Conservation (phyloP, 2,329 filamentous ascomycete species). For the Verticillium nonalfalfae region DNA sequence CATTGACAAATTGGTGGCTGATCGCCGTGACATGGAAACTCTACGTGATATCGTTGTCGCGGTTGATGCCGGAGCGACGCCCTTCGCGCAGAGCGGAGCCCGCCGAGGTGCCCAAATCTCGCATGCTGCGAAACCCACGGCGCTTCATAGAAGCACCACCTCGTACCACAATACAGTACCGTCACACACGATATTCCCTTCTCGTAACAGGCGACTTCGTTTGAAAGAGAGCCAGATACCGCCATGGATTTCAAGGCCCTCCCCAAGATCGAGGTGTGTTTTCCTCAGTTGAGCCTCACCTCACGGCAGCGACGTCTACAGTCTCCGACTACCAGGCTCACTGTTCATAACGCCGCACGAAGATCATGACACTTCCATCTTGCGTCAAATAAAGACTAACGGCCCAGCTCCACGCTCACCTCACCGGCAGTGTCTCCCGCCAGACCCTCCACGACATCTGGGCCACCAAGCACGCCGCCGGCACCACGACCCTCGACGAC, state of each 20-base stretch:
- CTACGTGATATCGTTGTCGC: neutral
- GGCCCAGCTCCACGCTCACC: conserved; percentile 67
- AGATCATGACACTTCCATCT: neutral
- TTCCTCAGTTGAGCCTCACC: neutral
- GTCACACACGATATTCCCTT: neutral
- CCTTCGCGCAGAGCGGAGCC: neutral
- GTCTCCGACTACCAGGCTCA: conserved; percentile 8
- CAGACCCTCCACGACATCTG: conserved; percentile 70
- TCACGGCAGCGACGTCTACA: neutral
- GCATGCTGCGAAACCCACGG: neutral
- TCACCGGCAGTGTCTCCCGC: conserved; percentile 72
- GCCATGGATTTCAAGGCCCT: conserved; percentile 39
- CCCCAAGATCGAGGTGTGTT: conserved; percentile 47
- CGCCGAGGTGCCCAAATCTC: neutral
- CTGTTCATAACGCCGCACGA: too few species aligned
- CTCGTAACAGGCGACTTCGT: too few species aligned
- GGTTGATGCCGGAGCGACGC: neutral
- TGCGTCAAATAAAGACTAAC: conserved; percentile 9
- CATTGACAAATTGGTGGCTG: neutral
- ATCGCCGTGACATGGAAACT: neutral
- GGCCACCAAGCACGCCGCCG: conserved; percentile 48
- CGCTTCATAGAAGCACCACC: too few species aligned
- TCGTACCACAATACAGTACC: neutral
- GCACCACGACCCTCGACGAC: conserved; percentile 54
- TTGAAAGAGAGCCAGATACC: too few species aligned